phyloP scores from a whole-genome alignment of 108 stramenopile genomes.

The Cyclotella sp. region DNA sequence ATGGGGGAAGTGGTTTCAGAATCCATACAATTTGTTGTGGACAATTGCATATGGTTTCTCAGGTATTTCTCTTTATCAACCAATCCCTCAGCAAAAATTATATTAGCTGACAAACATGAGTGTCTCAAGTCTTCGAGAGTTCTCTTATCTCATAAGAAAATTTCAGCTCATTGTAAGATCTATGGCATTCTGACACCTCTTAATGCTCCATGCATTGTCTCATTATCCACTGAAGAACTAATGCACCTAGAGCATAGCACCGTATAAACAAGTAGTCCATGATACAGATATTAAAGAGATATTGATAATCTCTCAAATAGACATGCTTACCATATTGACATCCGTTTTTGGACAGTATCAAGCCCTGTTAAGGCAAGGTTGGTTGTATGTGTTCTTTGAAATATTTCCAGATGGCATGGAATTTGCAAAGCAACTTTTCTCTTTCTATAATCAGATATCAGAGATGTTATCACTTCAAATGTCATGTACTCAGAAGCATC shows the following conservation, averaged over 20 bases:
- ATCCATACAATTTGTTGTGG: constrained; percentile 4
- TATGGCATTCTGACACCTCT: not conserved
- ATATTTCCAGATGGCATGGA: constrained; percentile 15
- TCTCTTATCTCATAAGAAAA: not conserved
- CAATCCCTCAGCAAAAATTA: not conserved
- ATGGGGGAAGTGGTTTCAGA: too few species aligned
- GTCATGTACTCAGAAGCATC: constrained; percentile 9
- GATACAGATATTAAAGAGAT: too few species aligned
- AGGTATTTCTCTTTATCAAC: not conserved
- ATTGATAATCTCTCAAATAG: too few species aligned
- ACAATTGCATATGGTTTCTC: not conserved
- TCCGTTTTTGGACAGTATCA: not conserved
- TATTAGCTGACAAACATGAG: not conserved
- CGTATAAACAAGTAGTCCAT: too few species aligned
- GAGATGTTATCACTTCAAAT: not conserved
- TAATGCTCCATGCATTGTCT: not conserved
- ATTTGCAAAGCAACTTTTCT: not conserved
- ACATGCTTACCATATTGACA: not conserved
- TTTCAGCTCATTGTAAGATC: not conserved
- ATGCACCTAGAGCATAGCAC: too few species aligned
- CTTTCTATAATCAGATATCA: not conserved
- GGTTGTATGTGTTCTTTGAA: not conserved
- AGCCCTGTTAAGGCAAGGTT: not conserved
- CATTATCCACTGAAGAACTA: not conserved
- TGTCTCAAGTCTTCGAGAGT: not conserved